Evolutionary conservation across 2,329 filamentous ascomycete genomes (phyloP), one percentile per base, ranked within the genome.

Genomic region (Aspergillus novoparasiticus): DNA sequence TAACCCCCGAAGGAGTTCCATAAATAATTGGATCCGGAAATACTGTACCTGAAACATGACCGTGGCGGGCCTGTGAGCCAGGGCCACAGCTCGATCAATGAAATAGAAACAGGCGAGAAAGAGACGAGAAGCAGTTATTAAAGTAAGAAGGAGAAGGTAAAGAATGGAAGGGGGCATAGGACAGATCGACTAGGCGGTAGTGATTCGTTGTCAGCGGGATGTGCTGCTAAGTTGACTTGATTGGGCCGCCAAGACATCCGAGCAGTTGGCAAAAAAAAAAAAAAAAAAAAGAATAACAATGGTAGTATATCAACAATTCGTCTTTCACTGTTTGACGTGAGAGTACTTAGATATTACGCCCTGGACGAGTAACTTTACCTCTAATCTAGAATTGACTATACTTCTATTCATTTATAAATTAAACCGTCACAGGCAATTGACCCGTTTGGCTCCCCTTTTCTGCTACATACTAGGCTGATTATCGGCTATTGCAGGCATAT

Each of bases 41-140:
- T 54, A 61, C 39, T 60, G 55, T 72, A 75, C 72, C 72, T 75
- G 72, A 66, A 75, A 75, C 72, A 75, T 75, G 69, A 65, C 69
- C 66, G 69, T 65, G 66, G 64, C 62, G 57, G 69, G 71, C 65
- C 64, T 64, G 61, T 65, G 62, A 66, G 64, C 65, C 64, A 70
- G 55, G 60, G 63, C 61, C 58, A 68, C 66, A 65, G 60, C 45
- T 64, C 50, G 21, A 48, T 50, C 23, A 53, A 66, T 48, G 16
- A 68, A 64, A 62, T 36, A 50, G 64, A 58, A 61, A 63, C 58
- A 39, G 59, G 39, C 28, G 62, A 57, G 55, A 60, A 32, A 12
- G 66, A 50, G n/a, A 61, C 45, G 43, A 66, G 45, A 55, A 66
- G 46, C 23, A 64, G 57, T 56, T 45, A 60, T 55, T 61, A 63